These are phyloP conservation scores for Mucor lusitanicus DNA, from an alignment of 371 early-diverging fungal genomes.

Conservation along the genomic window DNA sequence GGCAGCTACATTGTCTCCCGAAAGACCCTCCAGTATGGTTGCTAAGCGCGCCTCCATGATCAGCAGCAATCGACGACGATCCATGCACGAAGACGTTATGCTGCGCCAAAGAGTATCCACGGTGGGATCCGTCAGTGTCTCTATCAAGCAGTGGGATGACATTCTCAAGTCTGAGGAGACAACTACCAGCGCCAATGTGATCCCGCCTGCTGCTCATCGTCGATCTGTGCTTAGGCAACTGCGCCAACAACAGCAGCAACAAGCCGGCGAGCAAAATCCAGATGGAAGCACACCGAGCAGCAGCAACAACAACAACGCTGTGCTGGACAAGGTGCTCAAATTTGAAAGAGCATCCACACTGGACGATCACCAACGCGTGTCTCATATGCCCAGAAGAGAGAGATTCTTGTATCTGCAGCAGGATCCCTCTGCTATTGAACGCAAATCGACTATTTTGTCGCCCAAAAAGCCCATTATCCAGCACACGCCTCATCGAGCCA, in stretches of 20 bases:
- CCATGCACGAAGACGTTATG: slow-evolving; percentile 33
- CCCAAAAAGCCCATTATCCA: not conserved
- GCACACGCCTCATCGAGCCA: not conserved
- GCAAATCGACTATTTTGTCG: slow-evolving; percentile 15
- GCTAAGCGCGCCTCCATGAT: slow-evolving; percentile 28
- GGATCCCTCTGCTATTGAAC: slow-evolving; percentile 39
- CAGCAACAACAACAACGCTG: slow-evolving; percentile 20
- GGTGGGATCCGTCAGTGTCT: slow-evolving; percentile 41
- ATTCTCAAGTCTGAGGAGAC: slow-evolving; percentile 26
- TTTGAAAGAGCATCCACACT: slow-evolving; percentile 48
- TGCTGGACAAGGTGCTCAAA: slow-evolving; percentile 49
- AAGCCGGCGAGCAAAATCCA: not conserved
- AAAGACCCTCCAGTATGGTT: slow-evolving; percentile 29
- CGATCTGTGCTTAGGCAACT: slow-evolving; percentile 25
- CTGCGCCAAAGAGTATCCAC: slow-evolving; percentile 24
- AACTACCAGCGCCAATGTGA: not conserved
- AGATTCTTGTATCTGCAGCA: slow-evolving; percentile 45
- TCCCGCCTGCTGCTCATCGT: slow-evolving; percentile 24
- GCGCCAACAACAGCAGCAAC: slow-evolving; percentile 22
- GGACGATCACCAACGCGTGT: slow-evolving; percentile 40
- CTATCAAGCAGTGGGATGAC: slow-evolving; percentile 46
- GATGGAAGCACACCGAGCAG: not conserved
- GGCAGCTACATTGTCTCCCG: slow-evolving; percentile 11
- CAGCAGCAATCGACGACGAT: slow-evolving; percentile 28
- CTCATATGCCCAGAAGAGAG: slow-evolving; percentile 42